A percentile compares a stretch with the other conserved stretches of the same genome.
phyloP scores from a whole-genome alignment of 2,329 filamentous ascomycete species.

The Ophiocordyceps camponoti-saundersi region DNA sequence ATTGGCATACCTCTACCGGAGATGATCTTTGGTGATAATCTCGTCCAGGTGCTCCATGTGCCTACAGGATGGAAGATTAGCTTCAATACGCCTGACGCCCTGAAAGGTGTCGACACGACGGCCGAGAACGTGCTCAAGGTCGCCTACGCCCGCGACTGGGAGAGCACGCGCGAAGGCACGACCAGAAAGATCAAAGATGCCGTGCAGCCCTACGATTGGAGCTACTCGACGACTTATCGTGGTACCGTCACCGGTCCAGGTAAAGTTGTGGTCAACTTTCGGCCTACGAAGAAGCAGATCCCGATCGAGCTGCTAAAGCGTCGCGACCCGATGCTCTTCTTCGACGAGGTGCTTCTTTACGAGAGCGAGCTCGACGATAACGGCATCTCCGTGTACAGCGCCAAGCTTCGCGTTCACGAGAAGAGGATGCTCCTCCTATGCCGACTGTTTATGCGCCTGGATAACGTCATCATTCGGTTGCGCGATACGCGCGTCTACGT shows the following conservation, averaged over 20 bases:
- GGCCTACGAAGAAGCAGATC: constrained; percentile 32
- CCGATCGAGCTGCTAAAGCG: constrained; percentile 75
- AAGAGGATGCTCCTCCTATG: constrained; percentile 69
- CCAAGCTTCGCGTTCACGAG: constrained; percentile 88
- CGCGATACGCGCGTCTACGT: constrained; percentile 85
- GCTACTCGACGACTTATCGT: constrained; percentile 76
- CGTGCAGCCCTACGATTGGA: constrained; percentile 96
- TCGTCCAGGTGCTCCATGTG: constrained; percentile 57
- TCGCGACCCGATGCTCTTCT: constrained; percentile 88
- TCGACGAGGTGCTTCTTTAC: constrained; percentile 89
- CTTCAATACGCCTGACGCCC: constrained; percentile 75
- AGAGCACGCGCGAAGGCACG: constrained; percentile 48
- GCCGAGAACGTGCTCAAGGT: constrained; percentile 83
- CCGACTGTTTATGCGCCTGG: constrained; percentile 82
- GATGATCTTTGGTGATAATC: constrained; percentile 98
- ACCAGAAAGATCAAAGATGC: constrained; percentile 83
- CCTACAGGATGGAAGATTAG: constrained; percentile 59
- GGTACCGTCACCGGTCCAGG: constrained; percentile 40
- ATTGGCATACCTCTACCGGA: constrained; percentile 82
- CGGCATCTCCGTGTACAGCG: constrained; percentile 76
- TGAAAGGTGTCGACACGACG: constrained; percentile 89
- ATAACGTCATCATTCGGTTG: constrained; percentile 75
- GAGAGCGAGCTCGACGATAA: constrained; percentile 98
- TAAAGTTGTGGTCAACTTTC: constrained; percentile 9
- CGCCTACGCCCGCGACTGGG: constrained; percentile 81